Evolutionary conservation across 495 filamentous ascomycete genomes (phyloP).

Genomic region (Talaromyces trachyspermus): DNA sequence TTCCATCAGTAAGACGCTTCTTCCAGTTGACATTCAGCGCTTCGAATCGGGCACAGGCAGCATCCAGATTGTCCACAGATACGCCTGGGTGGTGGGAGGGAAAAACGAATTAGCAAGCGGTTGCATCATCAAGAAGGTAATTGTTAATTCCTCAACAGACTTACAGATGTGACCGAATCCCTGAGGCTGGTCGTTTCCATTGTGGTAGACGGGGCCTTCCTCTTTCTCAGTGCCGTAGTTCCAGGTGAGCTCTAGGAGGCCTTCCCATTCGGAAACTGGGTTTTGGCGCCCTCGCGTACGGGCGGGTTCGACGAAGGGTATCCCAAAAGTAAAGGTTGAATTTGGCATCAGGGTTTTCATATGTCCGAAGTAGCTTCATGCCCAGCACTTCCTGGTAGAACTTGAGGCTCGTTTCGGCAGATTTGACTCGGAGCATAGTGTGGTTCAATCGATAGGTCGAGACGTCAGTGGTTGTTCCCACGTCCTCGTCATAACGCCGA

Average conservation of each 20-base stretch:
- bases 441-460: constrained; percentile 49
- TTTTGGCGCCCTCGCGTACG: constrained; percentile 46
- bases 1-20: constrained; percentile 85
- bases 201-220: constrained; percentile 75
- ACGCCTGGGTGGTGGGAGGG: too few relatives aligned
- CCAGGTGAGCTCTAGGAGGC: constrained; percentile 86
- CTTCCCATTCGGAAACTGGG: constrained; percentile 62
- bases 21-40: constrained; percentile 78
- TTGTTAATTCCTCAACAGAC: too few relatives aligned
- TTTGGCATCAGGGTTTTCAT: constrained; percentile 57
- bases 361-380: constrained; percentile 70
- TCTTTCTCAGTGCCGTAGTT: constrained; percentile 97
- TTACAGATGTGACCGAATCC: constrained; percentile 88
- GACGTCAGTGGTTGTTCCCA: constrained; percentile 44
- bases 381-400: constrained; percentile 91
- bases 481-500: constrained; percentile 44
- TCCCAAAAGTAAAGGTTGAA: constrained; percentile 93
- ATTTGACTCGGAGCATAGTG: constrained; percentile 95
- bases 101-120: constrained; percentile 21
- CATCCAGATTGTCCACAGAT: constrained; percentile 81
- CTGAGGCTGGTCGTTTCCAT: constrained; percentile 85
- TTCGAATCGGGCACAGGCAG: constrained; percentile 80
- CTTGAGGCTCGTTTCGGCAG: constrained; percentile 69
- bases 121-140: neutral
- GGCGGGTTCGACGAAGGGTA: constrained; percentile 50